phyloP scores from a whole-genome alignment of 768 basidiomycete species.

The Amanita pallidorosea region DNA sequence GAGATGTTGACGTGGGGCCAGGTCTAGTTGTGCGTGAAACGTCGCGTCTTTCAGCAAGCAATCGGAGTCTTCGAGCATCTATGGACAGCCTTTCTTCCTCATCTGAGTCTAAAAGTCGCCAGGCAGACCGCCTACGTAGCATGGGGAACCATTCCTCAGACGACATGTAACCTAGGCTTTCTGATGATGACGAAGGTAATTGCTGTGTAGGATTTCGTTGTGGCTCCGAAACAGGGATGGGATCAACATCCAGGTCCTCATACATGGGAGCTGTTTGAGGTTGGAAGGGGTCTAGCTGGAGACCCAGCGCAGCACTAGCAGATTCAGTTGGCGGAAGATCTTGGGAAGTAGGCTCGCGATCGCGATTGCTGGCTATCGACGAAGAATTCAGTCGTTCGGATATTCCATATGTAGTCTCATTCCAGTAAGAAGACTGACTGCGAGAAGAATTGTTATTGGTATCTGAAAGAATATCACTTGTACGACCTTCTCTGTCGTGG shows the following conservation, averaged over 20 bases:
- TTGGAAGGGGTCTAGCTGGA: neutral
- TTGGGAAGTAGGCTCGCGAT: neutral
- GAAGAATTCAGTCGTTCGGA: neutral
- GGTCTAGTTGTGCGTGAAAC: neutral
- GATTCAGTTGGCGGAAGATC: neutral
- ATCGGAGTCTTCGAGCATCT: neutral
- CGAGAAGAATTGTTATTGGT: neutral
- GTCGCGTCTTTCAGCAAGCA: constrained; percentile 2
- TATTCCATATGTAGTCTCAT: neutral
- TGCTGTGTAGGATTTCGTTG: neutral
- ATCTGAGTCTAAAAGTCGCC: constrained; percentile 4
- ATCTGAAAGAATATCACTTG: neutral
- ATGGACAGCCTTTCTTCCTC: constrained; percentile 1
- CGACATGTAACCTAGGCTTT: constrained; percentile 5
- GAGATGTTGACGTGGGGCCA: neutral
- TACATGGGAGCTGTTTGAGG: neutral
- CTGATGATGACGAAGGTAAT: constrained; percentile 2
- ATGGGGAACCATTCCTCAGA: constrained; percentile 3
- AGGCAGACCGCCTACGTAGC: constrained; percentile 3
- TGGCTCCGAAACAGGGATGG: neutral
- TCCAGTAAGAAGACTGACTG: neutral
- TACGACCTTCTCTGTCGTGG: neutral
- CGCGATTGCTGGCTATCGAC: neutral
- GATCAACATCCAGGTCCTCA: neutral
- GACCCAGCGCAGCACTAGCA: neutral